A percentile compares a stretch with the other conserved stretches of the same genome.
These are phyloP conservation scores for Clavispora santaluciae DNA, from an alignment of 805 yeast species.

Conservation along the genomic window DNA sequence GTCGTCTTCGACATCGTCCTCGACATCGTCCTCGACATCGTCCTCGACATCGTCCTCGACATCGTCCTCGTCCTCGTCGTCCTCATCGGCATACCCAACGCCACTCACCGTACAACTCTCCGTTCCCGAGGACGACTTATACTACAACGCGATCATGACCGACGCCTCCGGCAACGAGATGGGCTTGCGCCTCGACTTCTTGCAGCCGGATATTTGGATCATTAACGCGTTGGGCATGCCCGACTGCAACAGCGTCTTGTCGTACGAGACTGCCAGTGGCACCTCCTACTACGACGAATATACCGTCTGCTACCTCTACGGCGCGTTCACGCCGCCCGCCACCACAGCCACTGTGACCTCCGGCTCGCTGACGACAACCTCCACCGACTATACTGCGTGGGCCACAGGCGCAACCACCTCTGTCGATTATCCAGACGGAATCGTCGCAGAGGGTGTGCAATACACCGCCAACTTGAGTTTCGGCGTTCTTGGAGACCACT, in stretches of 20 bases:
- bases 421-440: constrained; percentile 27
- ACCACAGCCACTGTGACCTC: constrained; percentile 8
- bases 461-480: constrained; percentile 22
- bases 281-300: constrained; percentile 9
- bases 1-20: background rate
- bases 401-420: constrained; percentile 7
- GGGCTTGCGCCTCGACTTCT: constrained; percentile 24
- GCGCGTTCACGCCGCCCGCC: constrained; percentile 16
- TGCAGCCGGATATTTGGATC: constrained; percentile 39
- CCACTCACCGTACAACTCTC: constrained; percentile 10
- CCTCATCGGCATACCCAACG: background rate
- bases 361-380: constrained; percentile 8
- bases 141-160: constrained; percentile 14
- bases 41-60: background rate
- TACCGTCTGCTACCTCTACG: constrained; percentile 25
- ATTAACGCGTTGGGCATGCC: constrained; percentile 22
- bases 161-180: constrained; percentile 11
- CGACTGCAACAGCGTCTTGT: constrained; percentile 19
- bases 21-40: background rate
- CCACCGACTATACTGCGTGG: constrained; percentile 7
- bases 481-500: constrained; percentile 7
- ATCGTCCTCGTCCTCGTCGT: background rate
- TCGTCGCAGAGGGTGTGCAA: constrained; percentile 25
- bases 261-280: constrained; percentile 3
- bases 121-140: constrained; percentile 11